phyloP scores from a whole-genome alignment of 2,329 filamentous ascomycete species.

The Pleoardoris graminearum region DNA sequence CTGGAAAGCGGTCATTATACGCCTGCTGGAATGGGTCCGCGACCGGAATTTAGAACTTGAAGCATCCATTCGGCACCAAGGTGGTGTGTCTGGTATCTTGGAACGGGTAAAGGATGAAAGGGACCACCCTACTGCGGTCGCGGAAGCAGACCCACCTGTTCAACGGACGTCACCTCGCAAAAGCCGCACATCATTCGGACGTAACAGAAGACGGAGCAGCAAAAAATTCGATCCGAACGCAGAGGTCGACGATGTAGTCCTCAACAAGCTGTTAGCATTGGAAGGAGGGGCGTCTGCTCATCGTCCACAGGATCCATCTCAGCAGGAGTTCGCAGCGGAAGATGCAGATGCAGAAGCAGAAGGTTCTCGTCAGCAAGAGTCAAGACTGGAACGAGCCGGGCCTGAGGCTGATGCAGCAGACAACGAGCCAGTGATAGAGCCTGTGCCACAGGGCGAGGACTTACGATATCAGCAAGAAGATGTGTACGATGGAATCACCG shows the following conservation, averaged over 20 bases:
- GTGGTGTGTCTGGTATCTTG: constrained; percentile 49
- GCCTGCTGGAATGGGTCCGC: constrained; percentile 53
- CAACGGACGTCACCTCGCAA: constrained; percentile 24
- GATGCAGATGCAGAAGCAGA: constrained; percentile 5
- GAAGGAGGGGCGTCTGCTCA: constrained; percentile 24
- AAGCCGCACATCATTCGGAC: constrained; percentile 33
- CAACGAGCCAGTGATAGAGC: constrained; percentile 1
- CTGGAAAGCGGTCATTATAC: constrained; percentile 54
- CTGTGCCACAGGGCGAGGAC: constrained; percentile 11
- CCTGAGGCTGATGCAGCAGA: constrained; percentile 7
- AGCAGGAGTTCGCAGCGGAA: constrained; percentile 1
- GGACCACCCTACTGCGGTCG: constrained; percentile 14
- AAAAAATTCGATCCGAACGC: constrained; percentile 37
- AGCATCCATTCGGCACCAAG: constrained; percentile 46
- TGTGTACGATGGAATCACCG: constrained; percentile 7
- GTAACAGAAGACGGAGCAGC: constrained; percentile 32
- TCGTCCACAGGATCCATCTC: neutral
- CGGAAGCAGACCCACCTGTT: constrained; percentile 4
- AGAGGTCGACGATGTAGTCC: constrained; percentile 22
- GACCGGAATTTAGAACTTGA: constrained; percentile 52
- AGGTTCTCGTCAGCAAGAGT: neutral
- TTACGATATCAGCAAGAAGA: constrained; percentile 7
- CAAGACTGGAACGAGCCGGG: constrained; percentile 1
- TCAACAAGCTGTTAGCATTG: constrained; percentile 26
- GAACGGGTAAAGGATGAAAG: constrained; percentile 32